These are phyloP conservation scores for Debaryomyces tyrocola DNA, from an alignment of 805 yeast genomes.

Conservation along the genomic window DNA sequence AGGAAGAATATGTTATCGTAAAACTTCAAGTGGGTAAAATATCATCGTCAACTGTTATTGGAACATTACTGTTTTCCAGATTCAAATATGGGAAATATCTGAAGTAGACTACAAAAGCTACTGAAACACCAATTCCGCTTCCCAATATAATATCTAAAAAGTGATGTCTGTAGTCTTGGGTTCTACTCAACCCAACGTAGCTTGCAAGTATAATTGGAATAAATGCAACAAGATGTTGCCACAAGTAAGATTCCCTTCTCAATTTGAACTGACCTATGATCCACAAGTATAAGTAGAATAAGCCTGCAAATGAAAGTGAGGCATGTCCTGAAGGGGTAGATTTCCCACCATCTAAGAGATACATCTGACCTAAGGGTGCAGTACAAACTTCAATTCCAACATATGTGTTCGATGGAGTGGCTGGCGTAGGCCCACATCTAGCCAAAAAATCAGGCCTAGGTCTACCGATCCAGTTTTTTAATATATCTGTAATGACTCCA, in stretches of 20 bases:
- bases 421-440: conserved; percentile 32
- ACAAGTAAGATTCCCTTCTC: not conserved
- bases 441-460: conserved; percentile 46
- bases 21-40: not conserved
- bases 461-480: conserved; percentile 40
- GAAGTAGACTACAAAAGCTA: conserved; percentile 5
- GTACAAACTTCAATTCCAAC: conserved; percentile 35
- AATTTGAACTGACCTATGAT: conserved; percentile 25
- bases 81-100: conserved; percentile 3
- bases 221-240: conserved; percentile 5
- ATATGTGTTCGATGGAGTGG: conserved; percentile 22
- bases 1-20: too few relatives aligned
- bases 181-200: conserved; percentile 32
- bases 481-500: conserved; percentile 35
- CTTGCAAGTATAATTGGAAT: conserved; percentile 25
- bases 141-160: conserved; percentile 32
- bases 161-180: conserved; percentile 40
- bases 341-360: conserved; percentile 36
- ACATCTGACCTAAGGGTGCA: conserved; percentile 27
- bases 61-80: not conserved
- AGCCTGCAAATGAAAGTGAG: conserved; percentile 34
- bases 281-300: conserved; percentile 34
- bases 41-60: conserved; percentile 1
- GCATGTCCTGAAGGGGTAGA: conserved; percentile 45
- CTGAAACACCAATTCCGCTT: conserved; percentile 21